Percentiles rank a stretch among this genome's conserved stretches.
phyloP scores from a whole-genome alignment of 2,329 filamentous ascomycete genomes.

The Stagonosporopsis chrysanthemi region DNA sequence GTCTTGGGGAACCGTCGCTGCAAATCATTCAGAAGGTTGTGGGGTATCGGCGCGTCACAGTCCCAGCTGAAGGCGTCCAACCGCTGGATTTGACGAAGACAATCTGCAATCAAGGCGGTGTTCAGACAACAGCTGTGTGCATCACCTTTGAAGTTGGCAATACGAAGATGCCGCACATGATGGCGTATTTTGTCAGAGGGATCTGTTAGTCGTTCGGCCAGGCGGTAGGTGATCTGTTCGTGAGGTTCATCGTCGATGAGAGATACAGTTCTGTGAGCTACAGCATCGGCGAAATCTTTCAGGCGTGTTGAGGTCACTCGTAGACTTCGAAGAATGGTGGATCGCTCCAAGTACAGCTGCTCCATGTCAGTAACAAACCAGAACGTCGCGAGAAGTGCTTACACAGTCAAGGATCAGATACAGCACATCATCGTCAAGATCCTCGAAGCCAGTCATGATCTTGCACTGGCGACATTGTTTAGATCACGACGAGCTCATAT shows the following conservation, averaged over 20 bases:
- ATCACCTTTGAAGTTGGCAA: constrained; percentile 27
- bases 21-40: constrained; percentile 2
- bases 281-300: constrained; percentile 25
- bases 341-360: constrained; percentile 20
- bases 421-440: constrained; percentile 28
- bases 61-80: constrained; percentile 25
- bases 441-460: constrained; percentile 21
- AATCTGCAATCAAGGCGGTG: constrained; percentile 7
- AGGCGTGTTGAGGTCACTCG: constrained; percentile 21
- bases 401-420: constrained; percentile 26
- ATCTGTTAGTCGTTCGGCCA: constrained; percentile 22
- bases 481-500: background rate
- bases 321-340: constrained; percentile 9
- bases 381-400: constrained; percentile 4
- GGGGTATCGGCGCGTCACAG: constrained; percentile 15
- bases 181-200: constrained; percentile 15
- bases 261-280: constrained; percentile 15
- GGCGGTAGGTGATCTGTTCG: constrained; percentile 21
- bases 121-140: constrained; percentile 29
- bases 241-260: constrained; percentile 22
- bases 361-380: constrained; percentile 9
- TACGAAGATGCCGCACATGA: constrained; percentile 22
- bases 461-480: background rate
- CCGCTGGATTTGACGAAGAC: constrained; percentile 16
- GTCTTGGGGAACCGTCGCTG: constrained; percentile 13